These are phyloP conservation scores for Aquanectria penicillioides DNA, from an alignment of 2,329 filamentous ascomycete species.

Conservation along the genomic window DNA sequence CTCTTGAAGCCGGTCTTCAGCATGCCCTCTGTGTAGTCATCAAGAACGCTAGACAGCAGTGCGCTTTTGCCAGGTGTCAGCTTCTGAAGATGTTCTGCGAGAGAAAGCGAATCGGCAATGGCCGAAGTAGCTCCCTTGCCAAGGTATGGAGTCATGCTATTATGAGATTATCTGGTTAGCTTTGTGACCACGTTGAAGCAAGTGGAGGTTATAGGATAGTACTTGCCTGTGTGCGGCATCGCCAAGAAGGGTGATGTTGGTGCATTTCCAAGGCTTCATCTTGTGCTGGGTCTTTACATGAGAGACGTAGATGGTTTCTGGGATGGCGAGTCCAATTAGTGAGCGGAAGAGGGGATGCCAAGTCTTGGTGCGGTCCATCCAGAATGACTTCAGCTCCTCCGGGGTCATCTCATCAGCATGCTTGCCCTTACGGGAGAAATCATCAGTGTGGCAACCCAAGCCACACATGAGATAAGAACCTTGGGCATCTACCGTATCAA, in stretches of 20 bases:
- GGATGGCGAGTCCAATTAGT: not conserved
- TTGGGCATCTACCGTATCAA: not conserved
- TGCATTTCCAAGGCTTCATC: constrained; percentile 8
- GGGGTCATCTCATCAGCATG: constrained; percentile 8
- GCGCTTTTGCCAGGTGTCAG: not conserved
- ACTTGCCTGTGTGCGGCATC: constrained; percentile 13
- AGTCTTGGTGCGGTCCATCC: constrained; percentile 4
- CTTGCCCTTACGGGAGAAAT: constrained; percentile 1
- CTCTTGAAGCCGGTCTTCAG: constrained; percentile 1
- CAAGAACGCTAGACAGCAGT: not conserved
- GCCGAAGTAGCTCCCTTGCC: constrained; percentile 5
- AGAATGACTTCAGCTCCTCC: not conserved
- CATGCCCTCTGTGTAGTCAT: not conserved
- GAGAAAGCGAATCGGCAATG: constrained; percentile 6
- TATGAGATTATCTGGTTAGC: not conserved
- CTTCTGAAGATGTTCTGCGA: constrained; percentile 3
- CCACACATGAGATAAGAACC: constrained; percentile 14
- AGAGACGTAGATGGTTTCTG: constrained; percentile 1
- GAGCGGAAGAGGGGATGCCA: constrained; percentile 12
- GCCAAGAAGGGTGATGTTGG: not conserved
- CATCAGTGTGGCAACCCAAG: constrained; percentile 4
- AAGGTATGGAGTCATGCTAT: constrained; percentile 14
- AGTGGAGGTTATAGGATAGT: not conserved
- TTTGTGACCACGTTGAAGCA: too few relatives aligned
- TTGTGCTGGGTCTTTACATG: constrained; percentile 11